Evolutionary conservation across 2,329 filamentous ascomycete species (phyloP).

Genomic region (Neurospora crassa): DNA sequence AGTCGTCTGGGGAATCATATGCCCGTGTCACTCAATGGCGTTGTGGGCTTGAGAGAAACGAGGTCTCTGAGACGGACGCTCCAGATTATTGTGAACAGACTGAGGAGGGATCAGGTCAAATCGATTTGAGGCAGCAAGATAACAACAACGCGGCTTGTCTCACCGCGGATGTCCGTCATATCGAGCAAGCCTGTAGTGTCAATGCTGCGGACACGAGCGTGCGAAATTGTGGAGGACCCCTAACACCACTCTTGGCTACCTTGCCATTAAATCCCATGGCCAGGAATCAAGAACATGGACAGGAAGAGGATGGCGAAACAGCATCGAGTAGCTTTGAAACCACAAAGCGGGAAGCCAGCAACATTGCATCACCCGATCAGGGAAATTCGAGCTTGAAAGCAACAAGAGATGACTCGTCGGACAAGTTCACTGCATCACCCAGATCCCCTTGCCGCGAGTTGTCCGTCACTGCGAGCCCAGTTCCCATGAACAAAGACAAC

Average conservation of each 20-base stretch:
- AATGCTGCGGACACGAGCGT: background rate
- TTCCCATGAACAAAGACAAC: background rate
- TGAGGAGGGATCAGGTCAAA: too few species aligned
- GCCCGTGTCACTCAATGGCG: background rate
- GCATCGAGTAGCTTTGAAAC: background rate
- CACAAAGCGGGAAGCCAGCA: background rate
- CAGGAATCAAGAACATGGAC: background rate
- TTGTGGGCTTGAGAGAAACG: background rate
- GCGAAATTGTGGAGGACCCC: background rate
- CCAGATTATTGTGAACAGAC: background rate
- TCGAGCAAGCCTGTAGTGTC: background rate
- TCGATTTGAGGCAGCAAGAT: background rate
- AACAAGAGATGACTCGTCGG: background rate
- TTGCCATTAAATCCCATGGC: background rate
- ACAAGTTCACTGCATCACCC: background rate
- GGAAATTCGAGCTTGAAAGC: background rate
- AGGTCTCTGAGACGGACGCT: background rate
- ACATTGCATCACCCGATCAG: background rate
- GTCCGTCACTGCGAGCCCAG: background rate
- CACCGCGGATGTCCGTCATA: background rate
- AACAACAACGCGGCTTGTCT: background rate
- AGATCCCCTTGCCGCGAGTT: background rate
- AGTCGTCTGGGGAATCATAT: background rate
- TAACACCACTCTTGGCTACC: background rate
- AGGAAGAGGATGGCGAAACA: background rate